Evolutionary conservation across 2,329 filamentous ascomycete genomes (phyloP).

Genomic region (Huntiella bhutanensis): DNA sequence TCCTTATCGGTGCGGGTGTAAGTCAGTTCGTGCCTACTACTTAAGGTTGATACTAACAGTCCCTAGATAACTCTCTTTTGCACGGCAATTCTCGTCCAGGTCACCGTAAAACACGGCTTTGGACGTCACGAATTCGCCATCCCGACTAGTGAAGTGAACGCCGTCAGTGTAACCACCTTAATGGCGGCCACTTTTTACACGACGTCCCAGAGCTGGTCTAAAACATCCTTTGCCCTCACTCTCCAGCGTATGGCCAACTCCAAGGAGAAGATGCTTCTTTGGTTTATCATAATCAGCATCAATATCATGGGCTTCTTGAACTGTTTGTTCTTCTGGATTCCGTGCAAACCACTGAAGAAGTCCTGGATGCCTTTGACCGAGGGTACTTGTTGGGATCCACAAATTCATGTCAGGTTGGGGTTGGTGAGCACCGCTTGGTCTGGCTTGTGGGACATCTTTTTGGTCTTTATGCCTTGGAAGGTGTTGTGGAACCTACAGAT

Average conservation of each 20-base stretch:
- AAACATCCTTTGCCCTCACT: constrained; percentile 16
- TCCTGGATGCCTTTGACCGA: constrained; percentile 12
- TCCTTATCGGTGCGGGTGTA: constrained; percentile 18
- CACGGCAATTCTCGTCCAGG: constrained; percentile 8
- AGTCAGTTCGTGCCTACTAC: not conserved
- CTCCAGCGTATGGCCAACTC: constrained; percentile 16
- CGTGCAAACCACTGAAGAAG: constrained; percentile 15
- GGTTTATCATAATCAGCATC: constrained; percentile 15
- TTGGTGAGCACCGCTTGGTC: constrained; percentile 11
- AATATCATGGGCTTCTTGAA: constrained; percentile 14
- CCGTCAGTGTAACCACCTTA: constrained; percentile 1
- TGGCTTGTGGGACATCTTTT: constrained; percentile 13
- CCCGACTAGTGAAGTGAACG: constrained; percentile 1
- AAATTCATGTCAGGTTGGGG: constrained; percentile 6
- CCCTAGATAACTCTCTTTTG: not conserved
- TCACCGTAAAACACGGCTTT: constrained; percentile 12
- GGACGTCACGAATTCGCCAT: constrained; percentile 12
- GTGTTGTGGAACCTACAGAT: constrained; percentile 16
- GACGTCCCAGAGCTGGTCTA: constrained; percentile 12
- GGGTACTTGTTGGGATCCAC: not conserved
- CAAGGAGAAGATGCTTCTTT: constrained; percentile 15
- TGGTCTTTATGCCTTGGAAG: constrained; percentile 15
- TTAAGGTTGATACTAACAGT: not conserved
- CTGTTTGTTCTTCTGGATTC: constrained; percentile 15
- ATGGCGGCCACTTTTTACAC: constrained; percentile 4